These are phyloP conservation scores for Aspergillus leporis DNA, from an alignment of 495 filamentous ascomycete species.

Conservation along the genomic window DNA sequence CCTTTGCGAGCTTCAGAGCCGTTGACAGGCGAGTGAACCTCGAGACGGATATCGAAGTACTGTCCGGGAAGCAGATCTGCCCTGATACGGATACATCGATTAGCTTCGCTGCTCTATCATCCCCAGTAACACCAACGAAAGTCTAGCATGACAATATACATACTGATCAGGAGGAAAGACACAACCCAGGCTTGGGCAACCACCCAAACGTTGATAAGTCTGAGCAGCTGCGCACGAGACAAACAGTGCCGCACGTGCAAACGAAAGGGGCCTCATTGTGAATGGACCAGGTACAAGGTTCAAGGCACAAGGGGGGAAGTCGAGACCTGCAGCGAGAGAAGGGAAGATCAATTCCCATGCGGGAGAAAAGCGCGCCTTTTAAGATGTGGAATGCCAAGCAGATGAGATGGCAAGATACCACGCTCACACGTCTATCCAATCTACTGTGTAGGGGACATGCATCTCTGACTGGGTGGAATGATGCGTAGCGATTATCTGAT, in stretches of 20 bases:
- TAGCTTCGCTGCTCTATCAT: not conserved
- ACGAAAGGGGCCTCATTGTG: conserved; percentile 27
- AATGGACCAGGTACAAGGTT: conserved; percentile 4
- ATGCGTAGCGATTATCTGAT: not conserved
- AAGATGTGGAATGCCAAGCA: conserved; percentile 1
- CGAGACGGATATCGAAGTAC: conserved; percentile 73
- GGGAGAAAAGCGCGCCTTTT: conserved; percentile 1
- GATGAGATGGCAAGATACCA: not conserved
- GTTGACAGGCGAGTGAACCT: conserved; percentile 75
- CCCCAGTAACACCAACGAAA: not conserved
- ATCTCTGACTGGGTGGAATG: not conserved
- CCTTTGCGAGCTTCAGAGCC: conserved; percentile 66
- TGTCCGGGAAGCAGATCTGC: conserved; percentile 73
- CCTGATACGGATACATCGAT: conserved; percentile 22
- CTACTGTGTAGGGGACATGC: not conserved
- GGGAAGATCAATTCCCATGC: conserved; percentile 9
- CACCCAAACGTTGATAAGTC: conserved; percentile 68
- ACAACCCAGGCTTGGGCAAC: conserved; percentile 71
- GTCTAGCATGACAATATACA: conserved; percentile 11
- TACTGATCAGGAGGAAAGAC: conserved; percentile 74
- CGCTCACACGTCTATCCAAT: not conserved
- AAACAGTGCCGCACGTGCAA: conserved; percentile 24
- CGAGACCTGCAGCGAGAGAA: conserved; percentile 11
- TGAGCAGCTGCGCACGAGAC: conserved; percentile 46
- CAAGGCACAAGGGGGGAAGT: not conserved